A percentile compares a stretch with the other conserved stretches of the same genome.
Conservation (phyloP, 495 filamentous ascomycete species). For the Thermochaetoides thermophila region DNA sequence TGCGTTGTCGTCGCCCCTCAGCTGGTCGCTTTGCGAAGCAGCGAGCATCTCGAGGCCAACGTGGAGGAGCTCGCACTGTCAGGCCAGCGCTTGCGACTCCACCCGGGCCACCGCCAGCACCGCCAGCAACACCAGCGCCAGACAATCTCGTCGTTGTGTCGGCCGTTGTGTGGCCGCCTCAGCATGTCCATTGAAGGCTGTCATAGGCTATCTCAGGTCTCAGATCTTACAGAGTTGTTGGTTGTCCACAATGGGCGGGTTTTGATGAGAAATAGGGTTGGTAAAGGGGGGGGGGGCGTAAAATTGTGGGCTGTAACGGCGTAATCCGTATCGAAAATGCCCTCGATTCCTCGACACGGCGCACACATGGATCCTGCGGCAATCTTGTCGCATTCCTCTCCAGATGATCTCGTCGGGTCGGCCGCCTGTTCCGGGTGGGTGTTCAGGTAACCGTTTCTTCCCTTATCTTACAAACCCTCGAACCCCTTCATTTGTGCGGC, state of each 20-base stretch:
- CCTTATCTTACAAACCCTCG: too few species aligned
- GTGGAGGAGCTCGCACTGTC: slow-evolving; percentile 5
- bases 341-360: too few species aligned
- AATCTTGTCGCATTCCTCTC: slow-evolving; percentile 6
- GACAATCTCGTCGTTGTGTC: too few species aligned
- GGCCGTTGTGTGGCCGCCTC: slow-evolving; percentile 1
- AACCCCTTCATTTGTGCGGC: too few species aligned
- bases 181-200: slow-evolving; percentile 1
- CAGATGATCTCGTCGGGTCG: too few species aligned
- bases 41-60: not conserved
- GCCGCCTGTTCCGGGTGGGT: too few species aligned
- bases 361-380: too few species aligned
- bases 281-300: not conserved
- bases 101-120: slow-evolving; percentile 4
- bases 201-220: not conserved
- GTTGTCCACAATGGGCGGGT: not conserved
- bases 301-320: not conserved
- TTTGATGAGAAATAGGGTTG: not conserved
- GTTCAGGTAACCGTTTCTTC: too few species aligned
- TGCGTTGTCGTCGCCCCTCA: too few species aligned
- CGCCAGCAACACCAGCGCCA: slow-evolving; percentile 2
- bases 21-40: too few species aligned
- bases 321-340: too few species aligned
- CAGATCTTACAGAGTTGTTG: too few species aligned
- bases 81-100: slow-evolving; percentile 6